Percentiles rank a stretch among this genome's conserved stretches.
These are phyloP conservation scores for Stachybotrys chartarum DNA, from an alignment of 2,329 filamentous ascomycete species.

Conservation along the genomic window DNA sequence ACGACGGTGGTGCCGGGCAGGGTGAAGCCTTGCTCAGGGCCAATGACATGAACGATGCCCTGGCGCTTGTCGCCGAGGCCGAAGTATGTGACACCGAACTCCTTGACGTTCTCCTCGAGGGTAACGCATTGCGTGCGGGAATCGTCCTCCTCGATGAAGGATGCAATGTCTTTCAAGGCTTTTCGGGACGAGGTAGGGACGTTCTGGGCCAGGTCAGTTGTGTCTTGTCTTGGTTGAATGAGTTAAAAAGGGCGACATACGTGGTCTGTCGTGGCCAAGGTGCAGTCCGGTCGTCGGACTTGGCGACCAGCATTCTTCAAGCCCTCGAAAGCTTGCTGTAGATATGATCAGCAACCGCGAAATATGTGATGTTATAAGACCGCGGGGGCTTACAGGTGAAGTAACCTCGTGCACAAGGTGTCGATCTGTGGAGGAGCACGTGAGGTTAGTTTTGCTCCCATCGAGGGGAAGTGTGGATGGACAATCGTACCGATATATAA, in stretches of 20 bases:
- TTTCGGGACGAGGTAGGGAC: constrained; percentile 88
- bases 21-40: constrained; percentile 97
- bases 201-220: constrained; percentile 52
- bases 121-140: constrained; percentile 91
- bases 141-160: constrained; percentile 92
- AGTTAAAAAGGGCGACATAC: constrained; percentile 45
- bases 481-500: constrained; percentile 76
- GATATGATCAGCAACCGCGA: constrained; percentile 2
- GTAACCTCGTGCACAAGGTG: constrained; percentile 98
- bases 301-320: constrained; percentile 80
- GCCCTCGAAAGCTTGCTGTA: constrained; percentile 91
- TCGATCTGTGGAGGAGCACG: constrained; percentile 53
- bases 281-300: constrained; percentile 93
- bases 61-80: constrained; percentile 93
- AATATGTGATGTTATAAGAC: background rate
- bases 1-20: constrained; percentile 94
- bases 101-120: constrained; percentile 94
- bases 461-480: background rate
- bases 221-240: background rate
- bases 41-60: constrained; percentile 97
- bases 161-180: constrained; percentile 85
- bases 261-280: constrained; percentile 92
- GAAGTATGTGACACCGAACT: constrained; percentile 95
- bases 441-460: background rate
- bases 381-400: constrained; percentile 61